Conservation (phyloP, 352 stramenopile species). For the Phytopythium sindhum region DNA sequence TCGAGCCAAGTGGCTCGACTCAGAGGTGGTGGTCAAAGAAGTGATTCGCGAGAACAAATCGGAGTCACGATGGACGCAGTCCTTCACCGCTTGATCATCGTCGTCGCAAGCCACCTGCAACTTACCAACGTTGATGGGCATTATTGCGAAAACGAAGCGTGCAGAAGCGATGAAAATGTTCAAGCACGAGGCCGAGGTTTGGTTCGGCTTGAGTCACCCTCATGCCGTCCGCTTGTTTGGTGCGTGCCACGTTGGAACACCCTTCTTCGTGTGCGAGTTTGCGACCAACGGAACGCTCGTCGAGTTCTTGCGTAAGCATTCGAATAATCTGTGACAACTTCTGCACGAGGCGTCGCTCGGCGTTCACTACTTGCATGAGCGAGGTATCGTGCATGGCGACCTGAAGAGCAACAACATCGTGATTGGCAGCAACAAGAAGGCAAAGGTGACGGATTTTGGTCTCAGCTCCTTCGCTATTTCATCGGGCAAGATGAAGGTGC, state of each 20-base stretch:
- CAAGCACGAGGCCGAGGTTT: conserved; percentile 22
- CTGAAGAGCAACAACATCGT: conserved; percentile 35
- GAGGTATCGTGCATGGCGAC: conserved; percentile 30
- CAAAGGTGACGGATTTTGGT: conserved; percentile 28
- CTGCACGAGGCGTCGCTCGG: conserved; percentile 23
- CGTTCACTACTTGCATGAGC: conserved; percentile 27
- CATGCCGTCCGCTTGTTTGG: conserved; percentile 29
- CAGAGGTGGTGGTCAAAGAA: conserved; percentile 21
- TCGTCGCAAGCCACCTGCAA: no score
- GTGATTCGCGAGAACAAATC: not conserved
- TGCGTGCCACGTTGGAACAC: conserved; percentile 26
- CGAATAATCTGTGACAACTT: conserved; percentile 21
- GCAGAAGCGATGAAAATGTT: conserved; percentile 19
- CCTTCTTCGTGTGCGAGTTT: conserved; percentile 28
- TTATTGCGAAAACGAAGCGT: conserved; percentile 11
- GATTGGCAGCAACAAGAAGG: conserved; percentile 22
- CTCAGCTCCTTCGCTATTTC: conserved; percentile 10
- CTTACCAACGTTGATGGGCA: no score
- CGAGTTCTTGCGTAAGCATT: conserved; percentile 16
- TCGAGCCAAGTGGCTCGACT: not conserved
- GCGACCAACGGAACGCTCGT: conserved; percentile 18
- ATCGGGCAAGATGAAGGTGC: conserved; percentile 4
- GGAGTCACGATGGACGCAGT: not conserved
- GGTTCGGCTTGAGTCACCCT: conserved; percentile 28
- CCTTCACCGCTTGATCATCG: no score